Evolutionary conservation across 2,329 filamentous ascomycete species (phyloP), one percentile per base, ranked within the genome.

Genomic region (Orbilia blumenaviensis): DNA sequence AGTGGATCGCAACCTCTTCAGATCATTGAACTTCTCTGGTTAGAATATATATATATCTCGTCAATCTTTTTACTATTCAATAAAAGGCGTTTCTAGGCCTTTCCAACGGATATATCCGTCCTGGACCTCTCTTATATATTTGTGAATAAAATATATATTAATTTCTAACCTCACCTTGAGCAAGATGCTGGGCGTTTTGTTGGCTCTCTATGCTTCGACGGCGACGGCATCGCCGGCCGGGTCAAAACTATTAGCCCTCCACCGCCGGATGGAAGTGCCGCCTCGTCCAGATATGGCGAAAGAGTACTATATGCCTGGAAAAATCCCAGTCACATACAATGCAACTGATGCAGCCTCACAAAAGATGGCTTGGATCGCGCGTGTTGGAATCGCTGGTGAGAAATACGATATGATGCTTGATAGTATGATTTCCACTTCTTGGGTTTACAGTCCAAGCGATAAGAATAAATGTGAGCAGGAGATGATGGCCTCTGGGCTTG

Each of bases 391-490:
- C 16, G 50, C 48, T 1, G 72, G 72, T 0, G 36, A 16, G 7
- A 64, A 32, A 2, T 76, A 76, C n/a, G 42, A 48, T 4, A 2
- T 76, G 9, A 44, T 68, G 12, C 25, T 76, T 14, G 72, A 76
- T 23, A 76, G 61, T 34, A 76, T 62, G 50, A 6, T 69, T 21
- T 76, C 58, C n/a, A 32, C 63, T n/a, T 61, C 58, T 16, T 76
- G 72, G 72, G 6, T 76, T 4, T 76, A 76, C n/a, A 38, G 58
- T 10, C 72, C 72, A 12, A 4, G 12, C 12, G 72, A 76, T 54
- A 66, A 46, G 3, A 50, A 52, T 5, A 76, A 69, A 29, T 76
- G 72, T 25, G n/a, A 25, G 2, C 1, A 48, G 4, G 71, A 75
- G 41, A 16, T n/a, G 10, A 46, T 29, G 14, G 10, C 14, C 14